Percentiles rank a stretch among this genome's conserved stretches.
These are phyloP conservation scores for Colletotrichum zoysiae DNA, from an alignment of 2,329 filamentous ascomycete species.

Conservation along the genomic window DNA sequence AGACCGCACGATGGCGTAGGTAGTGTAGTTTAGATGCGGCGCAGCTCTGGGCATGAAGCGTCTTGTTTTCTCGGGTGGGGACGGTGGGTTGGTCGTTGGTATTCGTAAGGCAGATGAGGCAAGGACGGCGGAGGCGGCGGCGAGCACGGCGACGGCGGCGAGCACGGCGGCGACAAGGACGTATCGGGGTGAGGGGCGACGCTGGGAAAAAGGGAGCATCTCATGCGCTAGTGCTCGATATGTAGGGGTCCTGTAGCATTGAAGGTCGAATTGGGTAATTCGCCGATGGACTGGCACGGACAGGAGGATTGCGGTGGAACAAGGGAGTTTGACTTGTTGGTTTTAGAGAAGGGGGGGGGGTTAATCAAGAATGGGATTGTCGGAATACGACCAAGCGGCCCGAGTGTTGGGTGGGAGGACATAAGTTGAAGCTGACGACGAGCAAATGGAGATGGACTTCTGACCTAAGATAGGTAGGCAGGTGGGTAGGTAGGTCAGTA, in stretches of 20 bases:
- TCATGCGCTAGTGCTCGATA: neutral
- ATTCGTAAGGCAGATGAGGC: no score
- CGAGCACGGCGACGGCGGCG: no score
- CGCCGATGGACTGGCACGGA: conserved; percentile 18
- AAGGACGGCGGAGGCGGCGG: neutral
- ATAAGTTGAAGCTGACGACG: neutral
- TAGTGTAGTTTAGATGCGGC: neutral
- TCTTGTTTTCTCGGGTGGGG: neutral
- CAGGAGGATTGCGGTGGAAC: conserved; percentile 6
- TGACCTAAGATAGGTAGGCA: no score
- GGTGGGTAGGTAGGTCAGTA: neutral
- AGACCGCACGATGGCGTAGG: neutral
- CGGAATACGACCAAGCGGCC: conserved; percentile 9
- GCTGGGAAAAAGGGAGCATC: neutral
- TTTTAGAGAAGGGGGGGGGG: neutral
- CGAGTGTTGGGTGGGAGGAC: conserved; percentile 4
- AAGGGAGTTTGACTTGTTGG: conserved; percentile 11
- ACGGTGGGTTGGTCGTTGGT: neutral
- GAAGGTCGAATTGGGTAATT: conserved; percentile 13
- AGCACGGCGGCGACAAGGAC: no score
- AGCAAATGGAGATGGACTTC: no score
- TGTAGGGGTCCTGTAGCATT: neutral
- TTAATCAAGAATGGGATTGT: conserved; percentile 11
- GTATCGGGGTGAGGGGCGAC: neutral
- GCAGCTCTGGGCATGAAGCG: neutral